Conservation (phyloP, 2,329 filamentous ascomycete genomes). For the Piedraia hortae region DNA sequence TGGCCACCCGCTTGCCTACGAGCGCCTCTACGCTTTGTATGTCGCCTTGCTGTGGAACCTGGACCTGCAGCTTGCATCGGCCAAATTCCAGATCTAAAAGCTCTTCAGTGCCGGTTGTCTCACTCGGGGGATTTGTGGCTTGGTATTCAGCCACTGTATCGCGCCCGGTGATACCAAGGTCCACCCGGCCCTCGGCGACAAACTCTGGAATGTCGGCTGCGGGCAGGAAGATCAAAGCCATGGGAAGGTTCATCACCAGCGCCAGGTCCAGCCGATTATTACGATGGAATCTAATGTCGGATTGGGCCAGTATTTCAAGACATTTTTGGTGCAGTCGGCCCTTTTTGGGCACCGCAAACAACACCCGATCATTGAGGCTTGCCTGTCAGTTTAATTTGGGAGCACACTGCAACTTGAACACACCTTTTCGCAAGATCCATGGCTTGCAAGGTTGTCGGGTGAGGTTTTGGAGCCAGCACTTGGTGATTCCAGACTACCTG, state of each 20-base stretch:
- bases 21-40: constrained; percentile 46
- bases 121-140: constrained; percentile 18
- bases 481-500: too few relatives aligned
- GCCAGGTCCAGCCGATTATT: constrained; percentile 92
- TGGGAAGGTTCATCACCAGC: constrained; percentile 83
- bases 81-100: constrained; percentile 81
- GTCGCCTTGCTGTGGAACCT: constrained; percentile 64
- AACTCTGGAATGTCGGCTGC: constrained; percentile 95
- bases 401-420: too few relatives aligned
- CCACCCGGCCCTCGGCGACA: constrained; percentile 78
- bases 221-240: constrained; percentile 88
- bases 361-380: constrained; percentile 67
- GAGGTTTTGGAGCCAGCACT: too few relatives aligned
- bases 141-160: constrained; percentile 78
- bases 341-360: constrained; percentile 99
- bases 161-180: constrained; percentile 78
- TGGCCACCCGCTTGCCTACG: constrained; percentile 78
- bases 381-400: too few relatives aligned
- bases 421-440: too few relatives aligned
- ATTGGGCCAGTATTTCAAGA: constrained; percentile 73
- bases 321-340: constrained; percentile 70
- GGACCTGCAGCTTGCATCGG: constrained; percentile 79
- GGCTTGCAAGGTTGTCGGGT: too few relatives aligned
- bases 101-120: constrained; percentile 42
- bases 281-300: constrained; percentile 87